These are phyloP conservation scores for Xylaria digitata DNA, from an alignment of 2,329 filamentous ascomycete species.

Conservation along the genomic window DNA sequence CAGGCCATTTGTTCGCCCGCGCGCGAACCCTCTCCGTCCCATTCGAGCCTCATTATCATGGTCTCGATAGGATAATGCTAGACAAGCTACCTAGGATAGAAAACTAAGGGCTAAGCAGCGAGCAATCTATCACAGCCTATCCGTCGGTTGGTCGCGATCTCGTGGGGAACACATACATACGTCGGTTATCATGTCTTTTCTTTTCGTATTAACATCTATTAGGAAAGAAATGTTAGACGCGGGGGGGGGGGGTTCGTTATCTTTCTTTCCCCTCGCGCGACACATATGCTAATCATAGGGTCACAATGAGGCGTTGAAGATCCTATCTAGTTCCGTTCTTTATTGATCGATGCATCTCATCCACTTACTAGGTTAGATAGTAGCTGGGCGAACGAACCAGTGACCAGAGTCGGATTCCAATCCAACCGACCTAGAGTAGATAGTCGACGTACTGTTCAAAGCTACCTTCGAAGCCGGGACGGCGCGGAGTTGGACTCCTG, in stretches of 20 bases:
- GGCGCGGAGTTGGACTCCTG: slow-evolving; percentile 2
- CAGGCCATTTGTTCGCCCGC: neutral
- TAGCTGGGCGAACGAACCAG: neutral
- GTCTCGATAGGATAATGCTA: neutral
- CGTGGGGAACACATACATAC: neutral
- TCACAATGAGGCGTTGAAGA: neutral
- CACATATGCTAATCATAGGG: neutral
- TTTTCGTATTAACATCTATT: neutral
- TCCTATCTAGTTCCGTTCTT: too few species aligned
- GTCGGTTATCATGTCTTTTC: neutral
- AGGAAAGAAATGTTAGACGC: neutral
- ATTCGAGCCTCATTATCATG: neutral
- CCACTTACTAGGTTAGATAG: neutral
- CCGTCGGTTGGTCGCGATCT: neutral
- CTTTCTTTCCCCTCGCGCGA: neutral
- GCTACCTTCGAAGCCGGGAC: neutral
- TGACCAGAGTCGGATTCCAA: slow-evolving; percentile 9
- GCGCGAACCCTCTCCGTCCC: neutral
- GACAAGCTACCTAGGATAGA: neutral
- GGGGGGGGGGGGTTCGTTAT: neutral
- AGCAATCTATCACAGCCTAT: neutral
- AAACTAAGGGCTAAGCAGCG: neutral
- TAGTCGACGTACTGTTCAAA: neutral
- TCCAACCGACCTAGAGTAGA: neutral
- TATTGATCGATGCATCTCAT: too few species aligned